phyloP scores from a whole-genome alignment of 2,329 filamentous ascomycete genomes.

The Fusarium sp. region DNA sequence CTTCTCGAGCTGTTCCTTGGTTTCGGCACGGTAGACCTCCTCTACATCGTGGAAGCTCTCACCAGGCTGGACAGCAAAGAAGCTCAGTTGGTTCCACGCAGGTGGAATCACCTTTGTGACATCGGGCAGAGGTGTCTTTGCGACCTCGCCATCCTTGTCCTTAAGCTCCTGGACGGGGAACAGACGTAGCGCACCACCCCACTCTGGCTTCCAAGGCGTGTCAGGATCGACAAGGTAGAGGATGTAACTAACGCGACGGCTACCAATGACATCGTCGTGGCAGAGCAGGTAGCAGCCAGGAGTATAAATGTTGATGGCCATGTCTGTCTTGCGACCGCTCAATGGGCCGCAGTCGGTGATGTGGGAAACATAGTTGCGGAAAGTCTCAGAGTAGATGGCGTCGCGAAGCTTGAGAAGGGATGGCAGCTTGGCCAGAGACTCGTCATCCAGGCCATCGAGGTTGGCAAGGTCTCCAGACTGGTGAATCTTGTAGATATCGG shows the following conservation, averaged over 20 bases:
- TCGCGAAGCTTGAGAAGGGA: conserved; percentile 93
- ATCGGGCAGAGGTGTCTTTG: conserved; percentile 84
- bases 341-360: conserved; percentile 89
- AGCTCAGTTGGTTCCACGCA: conserved; percentile 96
- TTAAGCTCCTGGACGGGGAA: conserved; percentile 78
- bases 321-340: conserved; percentile 95
- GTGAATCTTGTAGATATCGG: conserved; percentile 99
- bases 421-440: conserved; percentile 85
- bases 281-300: conserved; percentile 95
- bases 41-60: conserved; percentile 99
- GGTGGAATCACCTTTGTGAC: conserved; percentile 87
- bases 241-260: conserved; percentile 94
- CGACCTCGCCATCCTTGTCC: conserved; percentile 74
- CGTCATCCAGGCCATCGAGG: conserved; percentile 90
- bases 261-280: conserved; percentile 99
- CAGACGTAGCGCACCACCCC: conserved; percentile 91
- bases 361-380: conserved; percentile 87
- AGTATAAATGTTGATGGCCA: conserved; percentile 99
- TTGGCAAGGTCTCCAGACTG: conserved; percentile 98
- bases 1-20: conserved; percentile 69
- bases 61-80: conserved; percentile 98
- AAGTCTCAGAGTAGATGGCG: conserved; percentile 89
- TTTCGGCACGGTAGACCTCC: conserved; percentile 85
- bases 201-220: conserved; percentile 87
- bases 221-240: conserved; percentile 95